These are phyloP conservation scores for Kwoniella sp. DNA, from an alignment of 768 basidiomycete genomes.

Conservation along the genomic window DNA sequence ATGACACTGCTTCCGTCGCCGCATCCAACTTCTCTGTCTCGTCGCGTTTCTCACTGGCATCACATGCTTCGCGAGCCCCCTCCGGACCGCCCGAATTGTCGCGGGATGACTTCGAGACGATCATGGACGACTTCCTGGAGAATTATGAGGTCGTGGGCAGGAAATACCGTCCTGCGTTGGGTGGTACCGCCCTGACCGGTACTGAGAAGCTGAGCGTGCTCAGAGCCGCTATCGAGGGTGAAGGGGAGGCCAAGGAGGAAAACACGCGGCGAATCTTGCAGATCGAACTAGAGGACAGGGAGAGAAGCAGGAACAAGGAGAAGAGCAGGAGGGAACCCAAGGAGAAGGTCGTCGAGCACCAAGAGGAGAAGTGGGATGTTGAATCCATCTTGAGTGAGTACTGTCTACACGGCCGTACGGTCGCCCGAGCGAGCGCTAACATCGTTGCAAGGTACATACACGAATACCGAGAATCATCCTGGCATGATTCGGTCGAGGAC, in stretches of 20 bases:
- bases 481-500: constrained; percentile 71
- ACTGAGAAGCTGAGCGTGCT: constrained; percentile 75
- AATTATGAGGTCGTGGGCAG: constrained; percentile 83
- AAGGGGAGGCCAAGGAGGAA: constrained; percentile 35
- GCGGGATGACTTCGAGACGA: constrained; percentile 79
- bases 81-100: constrained; percentile 46
- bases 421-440: background rate
- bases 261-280: constrained; percentile 47
- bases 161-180: constrained; percentile 70
- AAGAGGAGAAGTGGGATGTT: constrained; percentile 79
- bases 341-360: constrained; percentile 54
- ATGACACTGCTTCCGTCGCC: constrained; percentile 48
- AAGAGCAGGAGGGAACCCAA: constrained; percentile 52
- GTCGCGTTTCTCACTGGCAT: constrained; percentile 58
- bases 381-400: constrained; percentile 87
- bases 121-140: constrained; percentile 90
- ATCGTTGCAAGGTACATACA: constrained; percentile 69
- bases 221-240: constrained; percentile 66
- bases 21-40: constrained; percentile 30
- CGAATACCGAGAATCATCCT: constrained; percentile 97
- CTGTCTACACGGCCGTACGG: too few relatives aligned
- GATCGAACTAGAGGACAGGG: constrained; percentile 54
- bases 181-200: constrained; percentile 61
- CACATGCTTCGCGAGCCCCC: constrained; percentile 58
- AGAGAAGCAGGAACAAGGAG: constrained; percentile 54